Conservation (phyloP, 2,329 filamentous ascomycete species). For the Colletotrichum scovillei region DNA sequence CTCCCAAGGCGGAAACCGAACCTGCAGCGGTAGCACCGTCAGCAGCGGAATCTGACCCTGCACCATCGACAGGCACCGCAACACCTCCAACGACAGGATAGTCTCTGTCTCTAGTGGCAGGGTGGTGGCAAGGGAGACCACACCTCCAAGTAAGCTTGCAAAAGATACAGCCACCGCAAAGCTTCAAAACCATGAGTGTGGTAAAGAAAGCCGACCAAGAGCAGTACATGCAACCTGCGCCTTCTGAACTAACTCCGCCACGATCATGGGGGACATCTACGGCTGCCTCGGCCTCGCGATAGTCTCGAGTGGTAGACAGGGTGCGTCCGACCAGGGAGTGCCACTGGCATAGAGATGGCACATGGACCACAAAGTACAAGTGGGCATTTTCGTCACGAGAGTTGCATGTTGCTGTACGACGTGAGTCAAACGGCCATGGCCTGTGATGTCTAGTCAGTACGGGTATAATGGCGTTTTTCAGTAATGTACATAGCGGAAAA, state of each 20-base stretch:
- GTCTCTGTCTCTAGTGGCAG: background rate
- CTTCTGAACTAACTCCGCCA: constrained; percentile 2
- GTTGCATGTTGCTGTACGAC: background rate
- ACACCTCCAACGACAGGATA: constrained; percentile 25
- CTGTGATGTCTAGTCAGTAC: constrained; percentile 28
- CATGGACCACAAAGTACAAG: background rate
- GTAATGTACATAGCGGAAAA: constrained; percentile 35
- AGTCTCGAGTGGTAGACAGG: background rate
- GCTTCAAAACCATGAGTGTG: background rate
- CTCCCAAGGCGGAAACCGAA: constrained; percentile 49
- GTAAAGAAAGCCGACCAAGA: background rate
- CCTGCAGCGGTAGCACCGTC: background rate
- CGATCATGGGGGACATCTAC: background rate
- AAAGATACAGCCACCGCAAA: background rate
- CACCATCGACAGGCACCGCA: constrained; percentile 25
- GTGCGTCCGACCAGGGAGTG: constrained; percentile 1
- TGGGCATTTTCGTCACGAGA: background rate
- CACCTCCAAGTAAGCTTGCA: background rate
- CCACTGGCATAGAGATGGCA: background rate
- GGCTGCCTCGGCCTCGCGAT: background rate
- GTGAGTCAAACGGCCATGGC: background rate
- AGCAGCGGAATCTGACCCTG: constrained; percentile 16
- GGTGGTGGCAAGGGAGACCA: background rate
- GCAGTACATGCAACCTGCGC: background rate
- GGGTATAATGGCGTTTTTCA: constrained; percentile 32